Evolutionary conservation across 352 stramenopile species (phyloP).

Genomic region (Elongisporangium anandrum): DNA sequence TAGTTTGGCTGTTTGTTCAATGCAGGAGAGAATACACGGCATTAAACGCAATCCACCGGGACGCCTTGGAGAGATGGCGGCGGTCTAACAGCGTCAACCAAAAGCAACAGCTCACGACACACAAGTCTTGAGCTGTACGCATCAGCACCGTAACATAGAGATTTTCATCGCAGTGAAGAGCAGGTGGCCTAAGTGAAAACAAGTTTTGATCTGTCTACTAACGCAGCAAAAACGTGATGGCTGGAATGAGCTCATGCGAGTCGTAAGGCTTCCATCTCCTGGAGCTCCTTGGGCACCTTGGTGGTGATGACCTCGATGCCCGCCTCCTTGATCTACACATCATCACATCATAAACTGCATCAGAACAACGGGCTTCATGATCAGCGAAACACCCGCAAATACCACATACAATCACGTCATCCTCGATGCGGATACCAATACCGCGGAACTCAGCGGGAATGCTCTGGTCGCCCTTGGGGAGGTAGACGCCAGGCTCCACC

Average conservation of each 20-base stretch:
- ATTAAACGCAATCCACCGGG: slow-evolving; percentile 43
- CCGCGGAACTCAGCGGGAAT: slow-evolving; percentile 72
- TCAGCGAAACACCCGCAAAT: not conserved
- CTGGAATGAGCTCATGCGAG: slow-evolving; percentile 10
- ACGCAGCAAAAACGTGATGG: not conserved
- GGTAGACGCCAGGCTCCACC: slow-evolving; percentile 78
- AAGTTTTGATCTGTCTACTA: not conserved
- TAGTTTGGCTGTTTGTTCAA: too few species aligned
- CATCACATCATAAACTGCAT: not conserved
- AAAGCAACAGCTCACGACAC: not conserved
- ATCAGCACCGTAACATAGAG: not conserved
- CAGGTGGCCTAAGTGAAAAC: not conserved
- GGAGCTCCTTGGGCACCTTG: slow-evolving; percentile 62
- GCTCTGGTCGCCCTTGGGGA: slow-evolving; percentile 66
- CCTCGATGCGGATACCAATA: slow-evolving; percentile 83
- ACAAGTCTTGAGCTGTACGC: not conserved
- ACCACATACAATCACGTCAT: slow-evolving; percentile 72
- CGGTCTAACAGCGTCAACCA: not conserved
- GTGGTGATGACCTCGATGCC: slow-evolving; percentile 74
- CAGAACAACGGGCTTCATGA: not conserved
- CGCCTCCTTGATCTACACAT: slow-evolving; percentile 58
- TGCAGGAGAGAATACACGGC: slow-evolving; percentile 36
- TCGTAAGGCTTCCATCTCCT: slow-evolving; percentile 61
- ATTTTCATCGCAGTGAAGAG: not conserved
- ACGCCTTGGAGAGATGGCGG: slow-evolving; percentile 44